These are phyloP conservation scores for Fusarium abutilonis DNA, from an alignment of 2,329 filamentous ascomycete species.

Conservation along the genomic window DNA sequence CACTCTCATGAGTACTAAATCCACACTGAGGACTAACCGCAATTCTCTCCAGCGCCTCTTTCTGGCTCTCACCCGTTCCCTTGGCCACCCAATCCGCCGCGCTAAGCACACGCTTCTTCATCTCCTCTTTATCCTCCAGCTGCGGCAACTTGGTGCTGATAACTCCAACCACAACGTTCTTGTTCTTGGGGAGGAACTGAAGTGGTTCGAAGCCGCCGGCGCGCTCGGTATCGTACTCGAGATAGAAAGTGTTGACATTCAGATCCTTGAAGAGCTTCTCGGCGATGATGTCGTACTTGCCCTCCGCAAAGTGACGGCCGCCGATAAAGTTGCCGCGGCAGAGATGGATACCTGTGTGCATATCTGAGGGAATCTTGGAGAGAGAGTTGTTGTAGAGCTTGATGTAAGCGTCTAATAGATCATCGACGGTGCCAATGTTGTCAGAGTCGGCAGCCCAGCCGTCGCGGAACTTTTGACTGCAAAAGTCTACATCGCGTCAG, in stretches of 20 bases:
- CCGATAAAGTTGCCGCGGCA: slow-evolving; percentile 76
- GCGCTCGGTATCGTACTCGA: slow-evolving; percentile 74
- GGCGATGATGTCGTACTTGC: slow-evolving; percentile 73
- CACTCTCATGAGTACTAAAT: slow-evolving; percentile 78
- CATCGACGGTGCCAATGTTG: slow-evolving; percentile 73
- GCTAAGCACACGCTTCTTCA: slow-evolving; percentile 67
- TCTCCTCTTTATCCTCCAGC: slow-evolving; percentile 70
- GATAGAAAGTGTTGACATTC: slow-evolving; percentile 73
- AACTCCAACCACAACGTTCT: slow-evolving; percentile 71
- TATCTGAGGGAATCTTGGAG: slow-evolving; percentile 69
- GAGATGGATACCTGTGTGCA: slow-evolving; percentile 81
- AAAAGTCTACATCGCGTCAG: slow-evolving; percentile 67
- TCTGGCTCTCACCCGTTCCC: slow-evolving; percentile 69
- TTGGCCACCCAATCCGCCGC: slow-evolving; percentile 76
- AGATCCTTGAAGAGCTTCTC: slow-evolving; percentile 71
- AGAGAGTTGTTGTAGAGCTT: slow-evolving; percentile 79
- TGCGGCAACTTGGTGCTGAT: slow-evolving; percentile 70
- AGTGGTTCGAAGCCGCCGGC: slow-evolving; percentile 74
- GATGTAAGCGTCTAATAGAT: slow-evolving; percentile 80
- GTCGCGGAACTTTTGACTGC: slow-evolving; percentile 74
- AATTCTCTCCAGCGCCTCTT: slow-evolving; percentile 75
- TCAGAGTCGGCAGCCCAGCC: slow-evolving; percentile 74
- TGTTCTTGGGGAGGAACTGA: slow-evolving; percentile 66
- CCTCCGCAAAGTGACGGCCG: slow-evolving; percentile 72
- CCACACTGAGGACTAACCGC: slow-evolving; percentile 77